A percentile compares a stretch with the other conserved stretches of the same genome.
phyloP scores from a whole-genome alignment of 2,329 filamentous ascomycete genomes.

The Aspergillus oerlinghausenensis region DNA sequence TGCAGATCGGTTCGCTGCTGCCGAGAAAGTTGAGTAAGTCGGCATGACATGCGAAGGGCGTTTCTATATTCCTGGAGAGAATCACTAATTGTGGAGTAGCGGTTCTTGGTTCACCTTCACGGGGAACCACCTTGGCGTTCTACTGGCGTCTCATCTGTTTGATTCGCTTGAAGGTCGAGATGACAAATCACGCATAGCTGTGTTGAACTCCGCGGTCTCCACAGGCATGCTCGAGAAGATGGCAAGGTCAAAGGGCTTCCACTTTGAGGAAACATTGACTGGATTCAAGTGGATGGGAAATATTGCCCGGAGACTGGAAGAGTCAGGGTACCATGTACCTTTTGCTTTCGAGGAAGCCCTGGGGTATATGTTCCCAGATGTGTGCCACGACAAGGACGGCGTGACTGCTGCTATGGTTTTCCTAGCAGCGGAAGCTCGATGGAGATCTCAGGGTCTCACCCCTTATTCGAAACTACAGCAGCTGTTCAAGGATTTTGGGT shows the following conservation, averaged over 20 bases:
- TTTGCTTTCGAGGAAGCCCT: constrained; percentile 64
- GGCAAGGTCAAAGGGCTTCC: constrained; percentile 51
- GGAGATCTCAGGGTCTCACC: constrained; percentile 49
- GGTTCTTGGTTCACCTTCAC: constrained; percentile 58
- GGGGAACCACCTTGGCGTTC: constrained; percentile 60
- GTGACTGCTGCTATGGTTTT: constrained; percentile 58
- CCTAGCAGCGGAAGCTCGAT: constrained; percentile 50
- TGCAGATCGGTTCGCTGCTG: constrained; percentile 60
- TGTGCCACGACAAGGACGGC: constrained; percentile 63
- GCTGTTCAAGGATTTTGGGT: constrained; percentile 55
- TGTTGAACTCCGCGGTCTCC: constrained; percentile 61
- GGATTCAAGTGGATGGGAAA: constrained; percentile 68
- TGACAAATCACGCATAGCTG: constrained; percentile 43
- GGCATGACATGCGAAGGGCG: background rate
- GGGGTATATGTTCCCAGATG: constrained; percentile 61
- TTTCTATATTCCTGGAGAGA: background rate
- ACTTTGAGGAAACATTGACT: constrained; percentile 58
- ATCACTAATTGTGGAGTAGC: constrained; percentile 17
- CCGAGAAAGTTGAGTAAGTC: constrained; percentile 50
- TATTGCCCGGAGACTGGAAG: constrained; percentile 49
- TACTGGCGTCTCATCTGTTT: constrained; percentile 55
- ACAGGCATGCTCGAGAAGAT: constrained; percentile 59
- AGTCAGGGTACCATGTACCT: constrained; percentile 46
- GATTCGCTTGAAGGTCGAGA: constrained; percentile 39
- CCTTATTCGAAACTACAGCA: constrained; percentile 54